A percentile compares a stretch with the other conserved stretches of the same genome.
These are phyloP conservation scores for Suhomyces coccinellae DNA, from an alignment of 1,139 yeast genomes.

Conservation along the genomic window DNA sequence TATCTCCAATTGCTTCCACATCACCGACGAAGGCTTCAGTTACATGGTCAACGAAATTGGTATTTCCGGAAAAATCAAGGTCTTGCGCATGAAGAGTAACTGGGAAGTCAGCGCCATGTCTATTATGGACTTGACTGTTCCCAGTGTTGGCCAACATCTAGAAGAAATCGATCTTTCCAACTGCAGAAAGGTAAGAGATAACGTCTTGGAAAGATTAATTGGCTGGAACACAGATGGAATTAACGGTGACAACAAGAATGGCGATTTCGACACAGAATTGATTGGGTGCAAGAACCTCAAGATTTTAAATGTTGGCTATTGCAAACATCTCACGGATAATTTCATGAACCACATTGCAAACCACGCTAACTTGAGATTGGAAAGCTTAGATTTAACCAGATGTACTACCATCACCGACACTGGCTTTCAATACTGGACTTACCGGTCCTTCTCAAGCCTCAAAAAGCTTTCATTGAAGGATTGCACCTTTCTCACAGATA, in stretches of 20 bases:
- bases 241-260: slow-evolving; percentile 13
- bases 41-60: slow-evolving; percentile 72
- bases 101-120: slow-evolving; percentile 85
- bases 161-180: slow-evolving; percentile 66
- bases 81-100: slow-evolving; percentile 62
- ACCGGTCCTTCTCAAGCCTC: slow-evolving; percentile 53
- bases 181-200: slow-evolving; percentile 72
- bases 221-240: slow-evolving; percentile 45
- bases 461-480: slow-evolving; percentile 59
- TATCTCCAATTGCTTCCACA: slow-evolving; percentile 72
- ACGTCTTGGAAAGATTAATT: slow-evolving; percentile 63
- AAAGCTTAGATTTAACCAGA: slow-evolving; percentile 61
- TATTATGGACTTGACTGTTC: slow-evolving; percentile 71
- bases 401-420: slow-evolving; percentile 77
- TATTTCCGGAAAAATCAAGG: slow-evolving; percentile 56
- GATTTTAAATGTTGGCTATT: slow-evolving; percentile 60
- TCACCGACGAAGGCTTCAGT: slow-evolving; percentile 73
- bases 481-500: slow-evolving; percentile 72
- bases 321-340: slow-evolving; percentile 71
- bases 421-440: slow-evolving; percentile 68
- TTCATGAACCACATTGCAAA: slow-evolving; percentile 64
- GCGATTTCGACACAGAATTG: slow-evolving; percentile 15
- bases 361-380: slow-evolving; percentile 56
- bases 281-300: slow-evolving; percentile 62
- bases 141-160: slow-evolving; percentile 59